Evolutionary conservation across 108 stramenopile species (phyloP).

Genomic region (Epithemia pelagica): DNA sequence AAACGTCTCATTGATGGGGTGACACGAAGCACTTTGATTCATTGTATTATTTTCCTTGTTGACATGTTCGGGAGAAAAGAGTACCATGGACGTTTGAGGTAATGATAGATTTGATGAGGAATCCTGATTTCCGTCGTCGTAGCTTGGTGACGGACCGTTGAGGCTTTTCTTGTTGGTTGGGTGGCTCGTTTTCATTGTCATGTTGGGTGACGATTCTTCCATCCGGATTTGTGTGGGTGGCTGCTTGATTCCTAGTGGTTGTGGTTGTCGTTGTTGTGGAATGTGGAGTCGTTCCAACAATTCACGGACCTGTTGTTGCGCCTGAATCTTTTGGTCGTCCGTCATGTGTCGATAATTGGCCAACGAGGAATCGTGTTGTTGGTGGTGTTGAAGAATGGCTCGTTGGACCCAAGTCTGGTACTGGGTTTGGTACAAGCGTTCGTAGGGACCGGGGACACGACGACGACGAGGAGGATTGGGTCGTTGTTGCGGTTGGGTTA

Average conservation of each 20-base stretch:
- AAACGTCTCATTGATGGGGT: neutral
- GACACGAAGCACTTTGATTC: too few species aligned
- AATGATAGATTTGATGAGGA: neutral
- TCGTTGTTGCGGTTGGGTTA: neutral
- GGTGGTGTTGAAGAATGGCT: neutral
- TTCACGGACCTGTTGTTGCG: neutral
- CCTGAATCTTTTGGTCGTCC: neutral
- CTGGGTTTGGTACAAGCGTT: neutral
- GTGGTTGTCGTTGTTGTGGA: neutral
- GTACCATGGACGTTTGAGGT: neutral
- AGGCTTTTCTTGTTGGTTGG: neutral
- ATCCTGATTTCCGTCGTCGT: neutral
- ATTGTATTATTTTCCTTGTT: too few species aligned
- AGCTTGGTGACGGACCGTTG: neutral
- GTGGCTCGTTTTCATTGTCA: neutral
- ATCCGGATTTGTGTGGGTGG: too few species aligned
- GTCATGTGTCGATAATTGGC: slow-evolving; percentile 1
- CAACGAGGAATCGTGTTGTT: too few species aligned
- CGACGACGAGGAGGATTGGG: neutral
- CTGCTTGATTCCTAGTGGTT: too few species aligned
- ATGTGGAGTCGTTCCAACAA: neutral
- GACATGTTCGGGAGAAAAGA: too few species aligned
- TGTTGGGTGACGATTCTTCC: too few species aligned
- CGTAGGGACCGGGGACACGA: neutral
- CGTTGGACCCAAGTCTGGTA: neutral